Evolutionary conservation across 2,329 filamentous ascomycete species (phyloP).

Genomic region (Colletotrichum caudatum): DNA sequence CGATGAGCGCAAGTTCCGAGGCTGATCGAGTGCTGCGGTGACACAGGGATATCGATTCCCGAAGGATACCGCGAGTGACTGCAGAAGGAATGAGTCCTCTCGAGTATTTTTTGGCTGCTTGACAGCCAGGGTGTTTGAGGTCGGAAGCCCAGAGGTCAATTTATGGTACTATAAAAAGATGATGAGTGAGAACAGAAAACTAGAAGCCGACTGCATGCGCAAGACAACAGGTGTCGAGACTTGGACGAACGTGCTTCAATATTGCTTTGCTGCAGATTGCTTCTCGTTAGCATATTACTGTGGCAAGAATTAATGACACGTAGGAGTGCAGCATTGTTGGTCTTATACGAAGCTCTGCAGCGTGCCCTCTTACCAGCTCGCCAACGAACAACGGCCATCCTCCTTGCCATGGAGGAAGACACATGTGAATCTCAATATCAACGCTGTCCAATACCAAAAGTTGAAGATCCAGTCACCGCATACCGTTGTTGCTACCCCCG

Average conservation of each 20-base stretch:
- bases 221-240: neutral
- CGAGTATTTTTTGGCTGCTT: conserved; percentile 11
- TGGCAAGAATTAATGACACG: neutral
- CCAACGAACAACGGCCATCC: neutral
- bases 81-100: neutral
- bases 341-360: conserved; percentile 23
- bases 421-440: conserved; percentile 1
- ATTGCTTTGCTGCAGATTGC: neutral
- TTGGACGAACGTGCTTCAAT: neutral
- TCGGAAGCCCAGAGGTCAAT: neutral
- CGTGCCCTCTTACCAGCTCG: neutral
- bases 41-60: conserved; percentile 11
- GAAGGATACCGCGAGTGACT: neutral
- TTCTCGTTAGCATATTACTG: neutral
- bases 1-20: neutral
- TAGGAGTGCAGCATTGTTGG: conserved; percentile 11
- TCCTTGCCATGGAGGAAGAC: neutral
- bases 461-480: conserved; percentile 25
- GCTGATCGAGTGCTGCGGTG: conserved; percentile 1
- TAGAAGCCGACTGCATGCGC: conserved; percentile 18
- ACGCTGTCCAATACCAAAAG: conserved; percentile 7
- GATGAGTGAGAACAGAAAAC: neutral
- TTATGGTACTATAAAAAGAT: conserved; percentile 10
- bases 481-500: conserved; percentile 27
- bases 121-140: conserved; percentile 4